A percentile compares a stretch with the other conserved stretches of the same genome.
Evolutionary conservation across 2,329 filamentous ascomycete genomes (phyloP).

Genomic region (Coniella lustricola): DNA sequence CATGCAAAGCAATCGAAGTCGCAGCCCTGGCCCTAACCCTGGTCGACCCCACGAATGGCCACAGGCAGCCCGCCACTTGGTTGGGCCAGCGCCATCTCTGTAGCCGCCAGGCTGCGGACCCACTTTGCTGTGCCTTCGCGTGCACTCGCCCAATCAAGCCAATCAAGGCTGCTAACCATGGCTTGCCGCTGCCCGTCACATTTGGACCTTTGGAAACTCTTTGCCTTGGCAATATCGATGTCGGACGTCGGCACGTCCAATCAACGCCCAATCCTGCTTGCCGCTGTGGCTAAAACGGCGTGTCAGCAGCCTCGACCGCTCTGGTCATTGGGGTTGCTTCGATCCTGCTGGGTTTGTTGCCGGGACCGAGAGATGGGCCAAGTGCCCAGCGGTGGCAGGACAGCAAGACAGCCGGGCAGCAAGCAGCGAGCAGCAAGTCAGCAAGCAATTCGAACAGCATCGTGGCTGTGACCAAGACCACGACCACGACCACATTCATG

Average conservation of each 20-base stretch:
- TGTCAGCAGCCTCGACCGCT: neutral
- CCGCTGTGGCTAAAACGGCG: slow-evolving; percentile 10
- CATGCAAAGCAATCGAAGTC: slow-evolving; percentile 4
- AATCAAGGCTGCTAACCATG: slow-evolving; percentile 12
- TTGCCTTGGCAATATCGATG: slow-evolving; percentile 5
- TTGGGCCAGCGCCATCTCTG: slow-evolving; percentile 11
- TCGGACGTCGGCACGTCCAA: slow-evolving; percentile 7
- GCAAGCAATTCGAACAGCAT: no score
- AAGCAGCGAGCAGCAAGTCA: no score
- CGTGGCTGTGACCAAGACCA: no score
- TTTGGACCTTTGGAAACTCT: neutral
- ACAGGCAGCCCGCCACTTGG: slow-evolving; percentile 3
- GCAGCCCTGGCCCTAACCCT: slow-evolving; percentile 9
- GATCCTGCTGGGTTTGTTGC: no score
- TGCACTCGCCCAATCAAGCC: no score
- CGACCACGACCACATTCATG: no score
- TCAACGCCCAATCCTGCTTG: slow-evolving; percentile 6
- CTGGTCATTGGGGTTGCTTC: slow-evolving; percentile 8
- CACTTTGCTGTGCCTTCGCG: slow-evolving; percentile 10
- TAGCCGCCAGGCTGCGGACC: slow-evolving; percentile 15
- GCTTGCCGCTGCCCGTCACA: slow-evolving; percentile 10
- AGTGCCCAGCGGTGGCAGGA: no score
- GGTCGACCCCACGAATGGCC: slow-evolving; percentile 5
- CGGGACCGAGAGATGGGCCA: no score
- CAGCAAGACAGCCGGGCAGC: no score